Percentiles rank a stretch among this genome's conserved stretches.
Conservation (phyloP, 1,139 yeast species). For the Debaryomyces coudertii region DNA sequence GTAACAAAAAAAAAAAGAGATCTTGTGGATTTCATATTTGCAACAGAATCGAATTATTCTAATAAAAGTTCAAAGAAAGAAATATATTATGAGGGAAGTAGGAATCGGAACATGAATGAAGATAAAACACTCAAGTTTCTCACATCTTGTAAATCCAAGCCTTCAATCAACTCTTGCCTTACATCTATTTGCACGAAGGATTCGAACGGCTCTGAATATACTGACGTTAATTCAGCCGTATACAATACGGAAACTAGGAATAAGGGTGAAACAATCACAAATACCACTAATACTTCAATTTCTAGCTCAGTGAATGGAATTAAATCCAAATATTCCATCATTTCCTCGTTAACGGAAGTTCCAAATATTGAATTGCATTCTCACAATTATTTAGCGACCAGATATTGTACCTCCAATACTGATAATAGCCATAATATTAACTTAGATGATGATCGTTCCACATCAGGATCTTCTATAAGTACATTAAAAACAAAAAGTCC, state of each 20-base stretch:
- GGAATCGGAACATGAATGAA: not conserved
- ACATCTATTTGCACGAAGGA: not conserved
- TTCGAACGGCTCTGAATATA: not conserved
- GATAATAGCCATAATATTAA: not conserved
- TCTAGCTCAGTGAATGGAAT: not conserved
- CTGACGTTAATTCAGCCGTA: not conserved
- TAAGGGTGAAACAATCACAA: not conserved
- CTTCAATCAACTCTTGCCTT: not conserved
- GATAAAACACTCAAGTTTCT: not conserved
- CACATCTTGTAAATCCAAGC: not conserved
- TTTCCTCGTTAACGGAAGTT: not conserved
- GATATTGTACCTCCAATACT: not conserved
- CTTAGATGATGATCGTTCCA: not conserved
- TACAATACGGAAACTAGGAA: not conserved
- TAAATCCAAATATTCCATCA: not conserved
- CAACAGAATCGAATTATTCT: not conserved
- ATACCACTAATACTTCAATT: slow-evolving; percentile 3
- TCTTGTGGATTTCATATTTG: not conserved
- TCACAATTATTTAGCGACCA: not conserved
- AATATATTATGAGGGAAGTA: not conserved
- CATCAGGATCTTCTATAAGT: not conserved
- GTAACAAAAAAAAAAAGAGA: not conserved
- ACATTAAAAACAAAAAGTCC: not conserved
- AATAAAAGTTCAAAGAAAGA: not conserved
- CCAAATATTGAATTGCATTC: not conserved